Evolutionary conservation across 129 eudicot species (phyloP), one percentile per base, ranked within the genome.

Genomic region (Centrapalus pauciflorus): DNA sequence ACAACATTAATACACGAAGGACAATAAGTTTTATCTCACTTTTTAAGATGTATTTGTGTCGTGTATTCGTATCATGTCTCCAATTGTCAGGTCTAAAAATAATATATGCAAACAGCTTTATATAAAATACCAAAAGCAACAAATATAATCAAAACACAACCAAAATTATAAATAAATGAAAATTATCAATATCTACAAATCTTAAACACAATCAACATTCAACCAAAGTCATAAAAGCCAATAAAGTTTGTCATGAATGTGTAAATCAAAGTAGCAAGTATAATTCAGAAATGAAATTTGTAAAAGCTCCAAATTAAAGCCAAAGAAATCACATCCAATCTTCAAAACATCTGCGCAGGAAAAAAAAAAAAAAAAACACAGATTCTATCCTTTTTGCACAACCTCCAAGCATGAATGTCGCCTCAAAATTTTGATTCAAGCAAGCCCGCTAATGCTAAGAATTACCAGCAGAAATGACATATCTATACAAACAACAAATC

Each of bases 401-500:
- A 14, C 17, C 29, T 38, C 68, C 35, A 24, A n/a, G 34, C 24
- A 38, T 3, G 46, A n/a, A 13, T 38, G 35, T 24, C 61, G 23
- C 61, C 64, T 72, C 70, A 51, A 72, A 72, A 71, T 33, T 52
- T 71, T 26, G 69, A 52, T 61, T 46, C 41, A 25, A 40, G 26
- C 32, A 69, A 55, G 19, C 54, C 25, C 24, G 24, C 19, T 14
- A 48, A 16, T 8, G 54, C 54, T 48, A 48, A 48, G 54, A 48
- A 48, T 48, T 48, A 48, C 61, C 74, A 37, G 33, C 66, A 27
- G 54, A 57, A 70, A 28, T 19, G 48, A 48, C 35, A 51, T 41
- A 63, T 62, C 71, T 72, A 72, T 63, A 62, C 77, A 72, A 52
- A 50, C 62, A 67, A 32, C 71, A n/a, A 33, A 54, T 17, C 38